A percentile compares a stretch with the other conserved stretches of the same genome.
These are phyloP conservation scores for Intubia oerlemansii DNA, from an alignment of 2,329 filamentous ascomycete genomes.

Conservation along the genomic window DNA sequence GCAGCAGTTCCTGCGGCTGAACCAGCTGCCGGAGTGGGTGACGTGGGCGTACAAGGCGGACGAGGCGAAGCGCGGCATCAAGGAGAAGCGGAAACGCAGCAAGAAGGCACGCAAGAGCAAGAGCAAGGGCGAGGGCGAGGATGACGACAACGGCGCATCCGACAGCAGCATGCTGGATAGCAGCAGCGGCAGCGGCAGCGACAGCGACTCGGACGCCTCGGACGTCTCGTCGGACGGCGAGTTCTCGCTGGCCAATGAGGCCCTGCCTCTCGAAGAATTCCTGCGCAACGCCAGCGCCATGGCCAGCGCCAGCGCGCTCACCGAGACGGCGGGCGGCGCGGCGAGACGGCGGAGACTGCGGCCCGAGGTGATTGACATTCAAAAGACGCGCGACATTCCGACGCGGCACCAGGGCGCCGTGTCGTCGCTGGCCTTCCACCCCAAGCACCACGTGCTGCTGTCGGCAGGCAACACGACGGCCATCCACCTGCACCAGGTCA, in stretches of 20 bases:
- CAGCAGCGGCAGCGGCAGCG: background rate
- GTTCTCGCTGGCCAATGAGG: conserved; percentile 32
- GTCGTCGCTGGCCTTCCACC: conserved; percentile 74
- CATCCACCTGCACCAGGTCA: conserved; percentile 75
- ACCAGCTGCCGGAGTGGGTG: conserved; percentile 41
- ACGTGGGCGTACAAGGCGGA: conserved; percentile 26
- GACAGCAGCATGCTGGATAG: too few relatives aligned
- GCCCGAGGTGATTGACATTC: conserved; percentile 77
- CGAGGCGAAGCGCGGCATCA: conserved; percentile 8
- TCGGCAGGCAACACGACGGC: conserved; percentile 75
- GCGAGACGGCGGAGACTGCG: conserved; percentile 47
- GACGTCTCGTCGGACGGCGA: conserved; percentile 20
- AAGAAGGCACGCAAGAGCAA: too few relatives aligned
- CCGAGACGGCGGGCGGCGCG: conserved; percentile 9
- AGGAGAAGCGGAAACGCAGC: too few relatives aligned
- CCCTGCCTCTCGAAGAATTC: conserved; percentile 58
- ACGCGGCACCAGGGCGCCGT: conserved; percentile 61
- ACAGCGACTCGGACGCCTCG: conserved; percentile 7
- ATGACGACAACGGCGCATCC: conserved; percentile 1
- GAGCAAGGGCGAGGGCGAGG: conserved; percentile 5
- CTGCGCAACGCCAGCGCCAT: conserved; percentile 55
- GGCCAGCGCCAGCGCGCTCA: conserved; percentile 18
- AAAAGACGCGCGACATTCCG: conserved; percentile 69
- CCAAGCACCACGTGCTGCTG: conserved; percentile 67
- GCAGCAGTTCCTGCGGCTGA: conserved; percentile 46